Evolutionary conservation across 805 yeast genomes (phyloP), one percentile per base, ranked within the genome.

Genomic region (Zygoascus flipseniorum): DNA sequence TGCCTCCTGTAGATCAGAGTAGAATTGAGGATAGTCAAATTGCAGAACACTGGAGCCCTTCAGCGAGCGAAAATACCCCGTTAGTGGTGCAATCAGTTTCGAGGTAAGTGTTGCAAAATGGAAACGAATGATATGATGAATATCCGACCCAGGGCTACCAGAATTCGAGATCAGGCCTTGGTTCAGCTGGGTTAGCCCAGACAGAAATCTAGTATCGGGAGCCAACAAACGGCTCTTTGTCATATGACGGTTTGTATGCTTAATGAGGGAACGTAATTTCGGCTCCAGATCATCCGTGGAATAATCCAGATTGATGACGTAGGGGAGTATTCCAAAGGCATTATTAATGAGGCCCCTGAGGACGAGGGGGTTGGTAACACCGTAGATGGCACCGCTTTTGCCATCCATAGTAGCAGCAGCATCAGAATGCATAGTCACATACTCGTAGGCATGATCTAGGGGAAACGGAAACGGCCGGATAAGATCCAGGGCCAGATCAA

Each of bases 331-430:
- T 9, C 19, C 16, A 10, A 13, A 10, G 13, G 48, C 31, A 26
- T 37, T 19, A 48, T 35, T 43, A 18, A 42, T 10, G 9, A 31
- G n/a, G 35, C 50, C 43, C 19, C 47, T 23, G 19, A 60, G 46
- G 18, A 62, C 54, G 19, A 62, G 52, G 37, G 64, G 64, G 50
- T 62, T 62, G 16, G 65, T 60, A 42, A 62, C 45, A 6, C 65
- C 65, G 11, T 43, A 47, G 6, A 59, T 54, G 1, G 61, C 59
- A 9, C 45, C 23, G 19, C 20, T 32, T 11, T 41, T 48, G 23
- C 44, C 41, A 26, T 35, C 47, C 19, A 44, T 39, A 11, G 52
- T 35, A 31, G 49, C 37, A 13, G 14, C 41, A 32, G 16, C 49
- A 14, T 26, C 37, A 18, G 65, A 55, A 44, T 62, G 65, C 37